These are phyloP conservation scores for Geotrichum siamense DNA, from an alignment of 1,139 yeast species.

Conservation along the genomic window DNA sequence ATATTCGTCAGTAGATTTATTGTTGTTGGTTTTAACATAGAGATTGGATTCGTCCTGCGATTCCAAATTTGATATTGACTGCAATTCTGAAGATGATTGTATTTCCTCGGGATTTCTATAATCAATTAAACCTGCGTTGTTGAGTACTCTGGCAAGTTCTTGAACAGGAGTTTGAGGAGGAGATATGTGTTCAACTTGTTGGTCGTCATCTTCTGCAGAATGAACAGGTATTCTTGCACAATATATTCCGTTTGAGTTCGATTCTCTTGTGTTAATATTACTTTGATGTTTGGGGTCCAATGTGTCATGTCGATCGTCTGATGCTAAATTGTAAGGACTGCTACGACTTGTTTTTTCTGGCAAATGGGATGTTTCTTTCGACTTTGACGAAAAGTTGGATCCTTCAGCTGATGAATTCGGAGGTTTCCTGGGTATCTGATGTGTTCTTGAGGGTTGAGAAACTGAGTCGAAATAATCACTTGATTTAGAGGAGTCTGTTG, in stretches of 20 bases:
- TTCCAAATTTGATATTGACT: neutral
- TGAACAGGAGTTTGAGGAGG: conserved; percentile 16
- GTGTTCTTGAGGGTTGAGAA: conserved; percentile 4
- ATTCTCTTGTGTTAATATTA: conserved; percentile 2
- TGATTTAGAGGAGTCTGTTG: conserved; percentile 12
- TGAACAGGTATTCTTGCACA: conserved; percentile 14
- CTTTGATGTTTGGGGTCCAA: conserved; percentile 3
- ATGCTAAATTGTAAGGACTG: conserved; percentile 16
- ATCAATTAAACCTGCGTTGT: conserved; percentile 16
- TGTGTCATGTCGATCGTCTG: conserved; percentile 10
- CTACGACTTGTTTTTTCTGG: conserved; percentile 16
- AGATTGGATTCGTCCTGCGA: neutral
- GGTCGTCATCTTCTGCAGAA: conserved; percentile 10
- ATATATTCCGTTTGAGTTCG: conserved; percentile 5
- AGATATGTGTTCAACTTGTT: conserved; percentile 8
- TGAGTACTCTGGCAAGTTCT: conserved; percentile 17
- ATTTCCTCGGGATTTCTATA: neutral
- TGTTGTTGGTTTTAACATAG: conserved; percentile 12
- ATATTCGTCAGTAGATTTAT: conserved; percentile 7
- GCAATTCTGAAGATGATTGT: conserved; percentile 16
- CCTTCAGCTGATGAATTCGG: neutral
- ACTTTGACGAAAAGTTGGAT: conserved; percentile 3
- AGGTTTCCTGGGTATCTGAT: conserved; percentile 8
- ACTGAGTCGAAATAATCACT: conserved; percentile 10
- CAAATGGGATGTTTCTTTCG: conserved; percentile 7